phyloP scores from a whole-genome alignment of 257 asterid species.

The Dorcoceras hygrometricum region DNA sequence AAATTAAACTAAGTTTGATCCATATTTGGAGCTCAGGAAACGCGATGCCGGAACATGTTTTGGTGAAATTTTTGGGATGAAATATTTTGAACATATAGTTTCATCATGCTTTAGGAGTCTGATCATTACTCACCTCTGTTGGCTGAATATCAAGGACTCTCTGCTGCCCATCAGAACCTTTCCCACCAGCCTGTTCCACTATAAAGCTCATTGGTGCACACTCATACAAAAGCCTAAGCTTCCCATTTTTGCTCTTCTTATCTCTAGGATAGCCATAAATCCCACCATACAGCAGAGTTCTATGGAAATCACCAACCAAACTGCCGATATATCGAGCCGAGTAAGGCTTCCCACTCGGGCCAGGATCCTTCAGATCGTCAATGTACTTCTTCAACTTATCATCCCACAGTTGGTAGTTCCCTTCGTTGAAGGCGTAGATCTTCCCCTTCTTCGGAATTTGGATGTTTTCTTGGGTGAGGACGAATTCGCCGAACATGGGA shows the following conservation, averaged over 20 bases:
- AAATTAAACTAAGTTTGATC: no score
- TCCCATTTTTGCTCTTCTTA: slow-evolving; percentile 82
- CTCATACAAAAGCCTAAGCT: slow-evolving; percentile 86
- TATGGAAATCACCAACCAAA: slow-evolving; percentile 86
- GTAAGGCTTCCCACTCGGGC: slow-evolving; percentile 88
- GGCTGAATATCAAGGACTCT: slow-evolving; percentile 88
- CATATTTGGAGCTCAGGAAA: neutral
- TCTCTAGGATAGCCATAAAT: slow-evolving; percentile 87
- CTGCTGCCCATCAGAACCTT: slow-evolving; percentile 75
- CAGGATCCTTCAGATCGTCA: slow-evolving; percentile 87
- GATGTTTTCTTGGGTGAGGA: slow-evolving; percentile 65
- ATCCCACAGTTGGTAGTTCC: slow-evolving; percentile 91
- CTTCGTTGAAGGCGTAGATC: slow-evolving; percentile 84
- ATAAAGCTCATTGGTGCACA: slow-evolving; percentile 97
- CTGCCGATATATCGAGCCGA: slow-evolving; percentile 88
- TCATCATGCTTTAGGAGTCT: neutral
- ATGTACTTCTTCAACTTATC: slow-evolving; percentile 80
- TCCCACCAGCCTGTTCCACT: slow-evolving; percentile 97
- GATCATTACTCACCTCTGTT: slow-evolving; percentile 51
- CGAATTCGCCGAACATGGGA: slow-evolving; percentile 93
- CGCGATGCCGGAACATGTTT: neutral
- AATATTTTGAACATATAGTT: no score
- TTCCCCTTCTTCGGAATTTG: slow-evolving; percentile 84
- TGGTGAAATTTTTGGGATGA: neutral
- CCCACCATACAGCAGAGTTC: slow-evolving; percentile 83